Percentiles rank a stretch among this genome's conserved stretches.
These are phyloP conservation scores for Sphagnum magellanicum DNA, from an alignment of 228 moss, liverwort and hornwort species.

Conservation along the genomic window DNA sequence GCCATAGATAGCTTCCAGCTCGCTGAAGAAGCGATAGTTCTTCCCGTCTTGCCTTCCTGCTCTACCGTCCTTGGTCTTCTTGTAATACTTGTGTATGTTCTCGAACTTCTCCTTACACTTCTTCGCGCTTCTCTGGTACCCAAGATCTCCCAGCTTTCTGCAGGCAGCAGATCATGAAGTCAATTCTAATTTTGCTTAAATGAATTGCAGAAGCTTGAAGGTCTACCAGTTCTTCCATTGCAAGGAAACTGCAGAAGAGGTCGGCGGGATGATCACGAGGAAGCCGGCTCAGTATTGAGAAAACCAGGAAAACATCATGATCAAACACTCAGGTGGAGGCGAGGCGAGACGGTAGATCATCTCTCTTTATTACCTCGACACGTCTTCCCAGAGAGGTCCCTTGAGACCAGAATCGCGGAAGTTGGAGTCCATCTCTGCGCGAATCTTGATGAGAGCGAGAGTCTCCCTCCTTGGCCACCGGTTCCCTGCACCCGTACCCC, in stretches of 20 bases:
- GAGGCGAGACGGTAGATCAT: too few relatives aligned
- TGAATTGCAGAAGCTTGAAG: background rate
- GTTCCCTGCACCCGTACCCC: slow-evolving; percentile 67
- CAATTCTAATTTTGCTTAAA: background rate
- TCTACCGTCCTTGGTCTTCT: slow-evolving; percentile 95
- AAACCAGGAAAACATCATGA: too few relatives aligned
- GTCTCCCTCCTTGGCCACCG: slow-evolving; percentile 98
- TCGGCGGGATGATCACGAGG: too few relatives aligned
- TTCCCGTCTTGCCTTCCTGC: slow-evolving; percentile 95
- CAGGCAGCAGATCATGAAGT: slow-evolving; percentile 1
- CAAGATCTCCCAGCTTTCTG: slow-evolving; percentile 84
- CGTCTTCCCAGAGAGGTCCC: slow-evolving; percentile 95
- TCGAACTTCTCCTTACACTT: slow-evolving; percentile 99
- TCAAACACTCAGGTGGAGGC: too few relatives aligned
- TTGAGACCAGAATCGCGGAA: slow-evolving; percentile 98
- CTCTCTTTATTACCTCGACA: slow-evolving; percentile 59
- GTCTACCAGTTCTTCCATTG: background rate
- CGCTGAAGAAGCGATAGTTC: slow-evolving; percentile 80
- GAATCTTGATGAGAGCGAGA: slow-evolving; percentile 94
- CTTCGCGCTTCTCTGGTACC: slow-evolving; percentile 74
- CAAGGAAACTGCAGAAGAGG: too few relatives aligned
- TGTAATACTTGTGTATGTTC: slow-evolving; percentile 94
- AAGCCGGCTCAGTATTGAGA: too few relatives aligned
- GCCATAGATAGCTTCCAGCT: slow-evolving; percentile 84
- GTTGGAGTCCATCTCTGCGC: slow-evolving; percentile 89